Base-by-base conservation (phyloP, 2,329 filamentous ascomycete genomes). In the Hypoxylon sp. region DNA sequence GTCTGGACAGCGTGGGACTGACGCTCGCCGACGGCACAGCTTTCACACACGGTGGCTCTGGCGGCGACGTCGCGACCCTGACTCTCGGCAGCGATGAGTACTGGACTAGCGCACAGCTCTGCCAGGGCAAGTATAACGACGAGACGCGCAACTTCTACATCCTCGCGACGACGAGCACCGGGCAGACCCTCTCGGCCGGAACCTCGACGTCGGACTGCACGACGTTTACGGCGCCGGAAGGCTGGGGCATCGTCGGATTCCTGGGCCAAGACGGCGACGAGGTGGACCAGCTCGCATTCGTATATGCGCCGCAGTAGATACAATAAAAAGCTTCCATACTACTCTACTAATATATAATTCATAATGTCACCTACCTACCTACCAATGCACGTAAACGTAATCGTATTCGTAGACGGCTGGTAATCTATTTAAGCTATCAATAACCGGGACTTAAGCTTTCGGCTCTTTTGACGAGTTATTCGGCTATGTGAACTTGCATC, bases 121-220 rank as follows among this genome's bases (percentile, higher is more conserved):
- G 81, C 67, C 71, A 76, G 57, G 81, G 74, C 9, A 62, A 77
- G 61, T 73, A 76, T 59, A 67, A 72, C 51, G 61, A 61, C 15
- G 60, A 70, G 9, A 80, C 77, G n/a, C 75, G 81, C 21, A 76
- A 76, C 60, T 83, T 86, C 63, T 84, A 78, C 63, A 75, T 82
- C 52, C 59, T 73, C 47, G 78, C 80, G n/a, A 77, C 71, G 1
- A 83, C 80, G 1, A 81, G 74, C 58, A 45, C 68, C 0, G 80
- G 79, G 1, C 71, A 74, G 15, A 77, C 69, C 0, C 55, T 83
- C 4, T 63, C 66, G 8, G 66, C 74, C 2, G 81, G 81, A 1
- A 74, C 67, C 0, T 60, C 67, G 19, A 83, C 79, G 0, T 64
- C 57, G 7, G 75, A 74, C 31, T 79, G 76, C 56, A 60, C 65